Evolutionary conservation across 768 basidiomycete genomes (phyloP), one percentile per base, ranked within the genome.

Genomic region (Boletus speciosus): DNA sequence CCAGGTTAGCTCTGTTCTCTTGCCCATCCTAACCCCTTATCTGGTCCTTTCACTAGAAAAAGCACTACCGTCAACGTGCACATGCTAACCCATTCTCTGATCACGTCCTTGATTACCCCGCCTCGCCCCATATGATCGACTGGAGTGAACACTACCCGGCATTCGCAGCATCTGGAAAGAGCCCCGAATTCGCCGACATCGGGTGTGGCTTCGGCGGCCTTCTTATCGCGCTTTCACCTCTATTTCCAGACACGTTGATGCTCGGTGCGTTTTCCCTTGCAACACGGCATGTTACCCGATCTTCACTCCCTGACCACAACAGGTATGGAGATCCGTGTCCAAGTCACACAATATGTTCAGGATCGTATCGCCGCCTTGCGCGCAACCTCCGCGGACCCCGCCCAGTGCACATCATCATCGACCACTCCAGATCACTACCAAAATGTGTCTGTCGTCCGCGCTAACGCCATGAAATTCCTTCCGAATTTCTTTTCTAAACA

Each of bases 121-220:
- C 80, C 14, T 84, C 85, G 6, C 95, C 95, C 5, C 68, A 77
- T 34, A 71, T 74, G 47, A 83, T 96, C 69, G 85, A 95, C 71
- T 97, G 95, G 95, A 70, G 76, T 11, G 69, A 72, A 21, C 92
- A 94, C 71, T 98, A 85, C 73, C 95, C 96, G 0, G 78, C 82
- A 29, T 88, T 84, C 67, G 69, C 74, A 31, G 71, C 66, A 23
- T 68, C 78, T 34, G 77, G 77, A 39, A 88, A 88, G 65, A 73
- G 74, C 10, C 95, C 97, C 42, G 93, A 95, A 71, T 97, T 94
- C 65, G 97, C 93, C 4, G 97, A 99, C 71, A 84, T 99, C 35
- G 97, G 97, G 0, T 99, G 97, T 69, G 97, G 97, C 40, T 99
- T 98, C 64, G 97, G 97, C 14, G 97, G 97, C 15, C 81, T 99